Evolutionary conservation across 2,329 filamentous ascomycete species (phyloP).

Genomic region (Fusarium sp.): DNA sequence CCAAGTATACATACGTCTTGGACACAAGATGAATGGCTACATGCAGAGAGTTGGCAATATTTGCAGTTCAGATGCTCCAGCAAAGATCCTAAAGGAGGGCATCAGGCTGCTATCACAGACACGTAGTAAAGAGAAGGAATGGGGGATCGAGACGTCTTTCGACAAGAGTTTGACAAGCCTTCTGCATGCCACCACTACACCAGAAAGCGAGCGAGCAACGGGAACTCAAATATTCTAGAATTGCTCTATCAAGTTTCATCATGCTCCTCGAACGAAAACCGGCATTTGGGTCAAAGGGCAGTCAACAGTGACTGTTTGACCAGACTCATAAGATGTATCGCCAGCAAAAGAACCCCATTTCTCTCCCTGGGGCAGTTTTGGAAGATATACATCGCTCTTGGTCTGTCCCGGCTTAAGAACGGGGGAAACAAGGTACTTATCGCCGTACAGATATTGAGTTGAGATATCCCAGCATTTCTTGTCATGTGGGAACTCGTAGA

Average conservation of each 20-base stretch:
- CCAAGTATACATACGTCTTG: constrained; percentile 31
- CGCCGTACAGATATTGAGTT: constrained; percentile 74
- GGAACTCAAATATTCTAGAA: constrained; percentile 1
- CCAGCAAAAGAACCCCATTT: constrained; percentile 21
- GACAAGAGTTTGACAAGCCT: constrained; percentile 6
- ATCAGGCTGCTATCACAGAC: constrained; percentile 21
- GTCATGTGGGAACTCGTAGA: constrained; percentile 73
- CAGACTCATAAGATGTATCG: constrained; percentile 4
- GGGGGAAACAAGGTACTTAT: constrained; percentile 69
- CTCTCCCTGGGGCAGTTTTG: constrained; percentile 43
- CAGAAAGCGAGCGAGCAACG: background rate
- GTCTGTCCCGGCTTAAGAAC: constrained; percentile 63
- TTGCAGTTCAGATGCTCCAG: constrained; percentile 17
- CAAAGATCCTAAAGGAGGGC: constrained; percentile 33
- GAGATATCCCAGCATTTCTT: constrained; percentile 66
- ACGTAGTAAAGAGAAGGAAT: constrained; percentile 4
- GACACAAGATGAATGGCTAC: constrained; percentile 34
- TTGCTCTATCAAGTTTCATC: background rate
- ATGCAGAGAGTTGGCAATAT: constrained; percentile 33
- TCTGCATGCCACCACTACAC: constrained; percentile 1
- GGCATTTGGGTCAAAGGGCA: constrained; percentile 19
- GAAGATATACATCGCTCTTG: constrained; percentile 65
- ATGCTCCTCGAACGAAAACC: constrained; percentile 10
- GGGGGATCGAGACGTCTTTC: constrained; percentile 21
- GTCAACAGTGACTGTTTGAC: constrained; percentile 6